These are phyloP conservation scores for Fragilaria radians DNA, from an alignment of 108 stramenopile genomes.

Conservation along the genomic window DNA sequence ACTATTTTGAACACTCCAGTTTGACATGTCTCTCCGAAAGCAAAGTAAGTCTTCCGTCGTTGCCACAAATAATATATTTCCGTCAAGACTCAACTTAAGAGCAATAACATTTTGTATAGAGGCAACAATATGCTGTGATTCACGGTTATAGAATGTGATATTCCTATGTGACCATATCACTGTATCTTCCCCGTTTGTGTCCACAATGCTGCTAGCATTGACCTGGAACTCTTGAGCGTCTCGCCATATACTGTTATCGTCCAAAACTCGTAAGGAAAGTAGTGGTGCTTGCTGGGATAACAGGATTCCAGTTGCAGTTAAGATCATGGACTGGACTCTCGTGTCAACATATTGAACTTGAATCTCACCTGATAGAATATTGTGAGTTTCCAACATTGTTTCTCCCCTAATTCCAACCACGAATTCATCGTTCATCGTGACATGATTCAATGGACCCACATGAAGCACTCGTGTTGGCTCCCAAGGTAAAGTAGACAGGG, in stretches of 20 bases:
- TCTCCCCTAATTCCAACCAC: neutral
- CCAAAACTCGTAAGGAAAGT: neutral
- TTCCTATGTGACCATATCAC: neutral
- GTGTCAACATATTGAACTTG: neutral
- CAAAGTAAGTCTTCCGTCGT: neutral
- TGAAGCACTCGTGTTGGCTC: neutral
- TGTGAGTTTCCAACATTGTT: neutral
- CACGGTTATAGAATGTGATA: neutral
- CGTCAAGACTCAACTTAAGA: neutral
- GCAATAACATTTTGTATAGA: neutral
- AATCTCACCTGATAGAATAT: neutral
- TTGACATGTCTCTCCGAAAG: neutral
- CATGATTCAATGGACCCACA: neutral
- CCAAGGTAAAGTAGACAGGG: neutral
- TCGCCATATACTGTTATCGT: neutral
- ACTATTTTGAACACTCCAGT: neutral
- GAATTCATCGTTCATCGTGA: neutral
- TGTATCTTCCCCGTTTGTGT: neutral
- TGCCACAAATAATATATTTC: neutral
- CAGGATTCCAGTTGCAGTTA: neutral
- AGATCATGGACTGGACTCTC: neutral
- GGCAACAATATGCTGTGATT: neutral
- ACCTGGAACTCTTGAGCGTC: neutral
- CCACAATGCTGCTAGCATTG: neutral
- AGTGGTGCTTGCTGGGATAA: neutral